Evolutionary conservation across 2,329 filamentous ascomycete genomes (phyloP), one percentile per base, ranked within the genome.

Genomic region (Neospermospora avenae): DNA sequence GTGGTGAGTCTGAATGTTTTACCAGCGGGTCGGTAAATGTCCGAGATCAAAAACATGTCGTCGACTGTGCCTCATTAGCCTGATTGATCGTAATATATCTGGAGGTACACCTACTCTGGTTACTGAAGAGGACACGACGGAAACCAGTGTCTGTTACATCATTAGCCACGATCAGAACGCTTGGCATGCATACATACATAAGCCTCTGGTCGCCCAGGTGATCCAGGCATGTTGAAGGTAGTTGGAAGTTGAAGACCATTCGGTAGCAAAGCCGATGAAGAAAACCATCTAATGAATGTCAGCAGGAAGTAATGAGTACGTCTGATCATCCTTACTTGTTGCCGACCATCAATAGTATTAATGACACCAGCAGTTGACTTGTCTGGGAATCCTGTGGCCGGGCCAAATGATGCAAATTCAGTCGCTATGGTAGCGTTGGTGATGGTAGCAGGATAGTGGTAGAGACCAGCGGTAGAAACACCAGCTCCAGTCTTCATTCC

Each of bases 171-270:
- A 31, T 10, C 45, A 10, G 1, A 16, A 31, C 24, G 35, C 55
- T 52, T 54, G 54, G 31, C 48, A 35, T 16, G 34, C 4, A 24
- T 34, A 57, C 61, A 41, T 60, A 65, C 63, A 81, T 8, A 86
- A 71, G 39, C 84, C 84, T 62, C 82, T 78, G 4, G 84, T 86
- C 35, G 84, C 70, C 84, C 83, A 87, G 65, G 80, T 80, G 61
- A 87, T 85, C 78, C 81, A 85, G 11, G 83, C 77, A 71, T 87
- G 84, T 71, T 86, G 83, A 52, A 85, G 71, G 67, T 79, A 84
- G 70, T 78, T 84, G 66, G 81, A 83, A 2, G 82, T 79, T 14
- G 77, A 65, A 61, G 70, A 74, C 76, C 75, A 77, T 54, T 75
- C 74, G 22, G 73, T 73, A 11, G 74, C 74, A 55, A 82, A 84